Conservation (phyloP, 106 monocot species). For the Dioscorea dumetorum region DNA sequence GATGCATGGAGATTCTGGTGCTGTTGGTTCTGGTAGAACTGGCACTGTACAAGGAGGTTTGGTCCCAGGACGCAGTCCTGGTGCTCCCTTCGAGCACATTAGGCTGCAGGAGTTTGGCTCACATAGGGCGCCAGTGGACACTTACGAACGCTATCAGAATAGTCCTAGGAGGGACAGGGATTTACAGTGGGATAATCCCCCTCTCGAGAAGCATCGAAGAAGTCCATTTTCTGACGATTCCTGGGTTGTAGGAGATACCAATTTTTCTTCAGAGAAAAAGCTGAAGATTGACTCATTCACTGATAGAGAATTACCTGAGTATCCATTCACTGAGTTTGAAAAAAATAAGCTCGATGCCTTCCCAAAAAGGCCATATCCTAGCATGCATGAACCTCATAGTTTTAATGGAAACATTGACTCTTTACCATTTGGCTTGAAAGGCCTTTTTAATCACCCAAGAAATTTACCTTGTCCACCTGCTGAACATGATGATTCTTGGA, state of each 20-base stretch:
- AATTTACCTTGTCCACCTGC: constrained; percentile 18
- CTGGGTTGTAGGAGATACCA: constrained; percentile 31
- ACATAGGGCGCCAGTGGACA: constrained; percentile 36
- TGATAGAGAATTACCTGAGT: constrained; percentile 87
- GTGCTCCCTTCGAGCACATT: constrained; percentile 23
- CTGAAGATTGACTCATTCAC: constrained; percentile 30
- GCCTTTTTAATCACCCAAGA: constrained; percentile 18
- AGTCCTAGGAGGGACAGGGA: constrained; percentile 43
- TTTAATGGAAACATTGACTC: constrained; percentile 25
- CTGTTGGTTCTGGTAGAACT: constrained; percentile 17
- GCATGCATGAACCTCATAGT: constrained; percentile 27
- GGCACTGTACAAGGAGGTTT: constrained; percentile 10
- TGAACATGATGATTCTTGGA: constrained; percentile 45
- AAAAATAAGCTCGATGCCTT: constrained; percentile 23
- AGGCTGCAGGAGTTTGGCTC: constrained; percentile 29
- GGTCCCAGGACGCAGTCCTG: constrained; percentile 13
- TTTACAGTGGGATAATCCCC: constrained; percentile 28
- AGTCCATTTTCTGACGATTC: constrained; percentile 35
- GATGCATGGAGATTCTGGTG: constrained; percentile 29
- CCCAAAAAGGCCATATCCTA: constrained; percentile 19
- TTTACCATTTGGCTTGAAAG: constrained; percentile 30
- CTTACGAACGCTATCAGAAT: constrained; percentile 27
- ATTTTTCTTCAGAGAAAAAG: constrained; percentile 57
- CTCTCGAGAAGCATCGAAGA: constrained; percentile 43
- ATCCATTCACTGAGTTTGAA: constrained; percentile 61